phyloP scores from a whole-genome alignment of 441 rosid species.

The Eruca vesicaria region DNA sequence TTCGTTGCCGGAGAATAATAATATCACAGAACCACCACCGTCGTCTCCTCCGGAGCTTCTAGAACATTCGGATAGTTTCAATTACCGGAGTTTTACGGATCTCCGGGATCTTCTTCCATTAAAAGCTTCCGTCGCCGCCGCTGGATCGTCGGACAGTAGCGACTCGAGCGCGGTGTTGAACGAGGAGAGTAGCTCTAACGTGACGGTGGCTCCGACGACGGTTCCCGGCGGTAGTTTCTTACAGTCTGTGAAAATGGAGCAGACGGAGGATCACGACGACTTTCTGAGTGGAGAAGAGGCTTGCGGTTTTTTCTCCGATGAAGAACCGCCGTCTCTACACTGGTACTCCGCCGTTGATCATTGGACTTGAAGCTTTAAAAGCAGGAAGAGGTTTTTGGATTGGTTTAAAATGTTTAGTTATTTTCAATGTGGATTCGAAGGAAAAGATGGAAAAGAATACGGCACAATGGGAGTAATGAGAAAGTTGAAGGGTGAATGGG shows the following conservation, averaged over 20 bases:
- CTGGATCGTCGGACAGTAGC: constrained; percentile 73
- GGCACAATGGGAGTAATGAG: constrained; percentile 8
- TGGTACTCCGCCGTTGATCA: constrained; percentile 71
- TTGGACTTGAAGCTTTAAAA: constrained; percentile 43
- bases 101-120: constrained; percentile 43
- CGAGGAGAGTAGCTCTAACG: constrained; percentile 49
- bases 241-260: constrained; percentile 81
- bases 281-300: constrained; percentile 80
- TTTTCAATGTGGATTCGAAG: background rate
- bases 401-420: background rate
- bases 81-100: constrained; percentile 35
- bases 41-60: constrained; percentile 31
- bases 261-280: constrained; percentile 41
- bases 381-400: background rate
- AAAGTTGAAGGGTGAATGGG: background rate
- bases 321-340: constrained; percentile 75
- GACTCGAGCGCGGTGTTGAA: constrained; percentile 79
- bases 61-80: constrained; percentile 30
- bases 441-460: background rate
- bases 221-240: constrained; percentile 14
- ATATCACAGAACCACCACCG: constrained; percentile 32
- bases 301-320: constrained; percentile 73
- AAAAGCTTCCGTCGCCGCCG: constrained; percentile 29
- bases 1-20: constrained; percentile 21
- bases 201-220: constrained; percentile 2